Base-by-base conservation (phyloP, 2,329 filamentous ascomycete species). In the Phoma sp. region DNA sequence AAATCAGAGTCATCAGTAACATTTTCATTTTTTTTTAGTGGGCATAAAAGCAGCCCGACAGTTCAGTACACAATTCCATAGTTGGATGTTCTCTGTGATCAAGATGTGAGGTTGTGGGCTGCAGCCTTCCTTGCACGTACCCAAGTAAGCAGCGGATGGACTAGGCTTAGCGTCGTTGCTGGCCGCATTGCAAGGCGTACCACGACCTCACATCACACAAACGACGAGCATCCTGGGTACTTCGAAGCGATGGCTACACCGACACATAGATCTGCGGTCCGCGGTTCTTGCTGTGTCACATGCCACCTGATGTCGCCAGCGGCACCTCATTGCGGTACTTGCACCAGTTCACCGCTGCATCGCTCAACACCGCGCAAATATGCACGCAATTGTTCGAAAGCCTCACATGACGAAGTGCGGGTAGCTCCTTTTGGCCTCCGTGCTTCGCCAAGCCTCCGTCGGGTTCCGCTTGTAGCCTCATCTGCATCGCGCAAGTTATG, bases 241-340 rank as follows among this genome's bases (percentile, higher is more conserved):
- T 34, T 53, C 38, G 39, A 54, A 54, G 51, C 51, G 45, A 54
- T 48, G 43, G 45, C 29, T 42, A 49, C 51, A 54, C 51, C 51
- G 45, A 40, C 36, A 40, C 51, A 54, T 29, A 49, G 51, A 49
- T 54, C 51, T 49, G 45, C 51, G 34, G 43, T 32, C 34, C 30
- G 33, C 33, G 28, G 33, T 33, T 48, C 18, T 48, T 53, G 43
- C 38, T 43, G 45, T 45, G 45, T 54, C 51, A 54, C 51, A 54
- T 54, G 51, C 39, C 33, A 23, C 18, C 18, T 29, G 11, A 33
- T 18, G 40, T 37, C 28, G 33, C 39, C 40, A 40, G 23, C 26
- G 40, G 45, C 26, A 40, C 32, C 11, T 39, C 20, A n/a, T n/a
- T n/a, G n/a, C n/a, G n/a, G n/a, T 18, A 47, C 29, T 40, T 43